Base-by-base conservation (phyloP, 345 rosid species). In the Hypericum androsaemum region DNA sequence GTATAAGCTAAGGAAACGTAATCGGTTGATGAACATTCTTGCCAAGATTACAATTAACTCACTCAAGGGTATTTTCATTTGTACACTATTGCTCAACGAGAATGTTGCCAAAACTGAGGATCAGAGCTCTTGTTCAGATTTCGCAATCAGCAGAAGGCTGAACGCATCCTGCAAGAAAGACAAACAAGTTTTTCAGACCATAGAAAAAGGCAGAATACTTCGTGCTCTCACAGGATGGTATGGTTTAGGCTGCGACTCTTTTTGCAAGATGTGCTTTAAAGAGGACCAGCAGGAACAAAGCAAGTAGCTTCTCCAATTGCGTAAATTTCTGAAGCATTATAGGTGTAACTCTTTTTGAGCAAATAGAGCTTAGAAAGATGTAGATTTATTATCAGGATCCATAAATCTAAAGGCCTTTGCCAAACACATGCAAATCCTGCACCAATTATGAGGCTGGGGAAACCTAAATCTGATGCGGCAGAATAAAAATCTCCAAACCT, bases 141-240 rank as follows among this genome's bases (percentile, higher is more conserved):
- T 39, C 37, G 52, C n/a, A 5, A 60, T 70, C 72, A 74, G 51
- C 70, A 63, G 58, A 48, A 66, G 15, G 54, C 62, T 45, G 78
- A 69, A 37, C 43, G 47, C 15, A 54, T 56, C 67, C 78, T 74
- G 78, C 56, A 65, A 45, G 49, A 28, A n/a, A 7, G 10, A 41
- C 51, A 60, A 43, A 47, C n/a, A 16, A 22, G 32, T 22, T 22
- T 4, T 22, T 22, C 32, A 22, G 32, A 4, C 32, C 32, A 22
- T 1, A 1, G 32, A 22, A 22, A 22, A 22, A 22, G 32, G 32
- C 32, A 22, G 32, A 22, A 22, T 22, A 22, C 32, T 22, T 22
- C 32, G 4, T 4, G 32, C 32, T 22, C 4, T 1, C 32, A 22
- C 32, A 22, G n/a, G n/a, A 52, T 43, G 12, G 1, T 1, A 35